phyloP scores from a whole-genome alignment of 2,329 filamentous ascomycete species.

The Huntiella bhutanensis region DNA sequence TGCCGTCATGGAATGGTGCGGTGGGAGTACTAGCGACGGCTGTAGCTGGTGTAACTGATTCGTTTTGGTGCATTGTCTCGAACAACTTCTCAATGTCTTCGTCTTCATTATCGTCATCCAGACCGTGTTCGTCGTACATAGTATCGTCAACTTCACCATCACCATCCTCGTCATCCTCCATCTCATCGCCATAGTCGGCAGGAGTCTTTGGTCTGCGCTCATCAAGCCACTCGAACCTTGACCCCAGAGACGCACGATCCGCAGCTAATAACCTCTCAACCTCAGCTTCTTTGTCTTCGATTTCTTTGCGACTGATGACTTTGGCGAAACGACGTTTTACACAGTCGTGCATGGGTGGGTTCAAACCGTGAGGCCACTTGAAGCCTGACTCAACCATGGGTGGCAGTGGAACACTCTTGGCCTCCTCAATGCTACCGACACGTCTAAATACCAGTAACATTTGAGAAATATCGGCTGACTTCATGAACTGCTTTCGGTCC shows the following conservation, averaged over 20 bases:
- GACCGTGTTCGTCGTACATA: constrained; percentile 30
- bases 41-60: constrained; percentile 26
- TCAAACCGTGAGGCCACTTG: constrained; percentile 70
- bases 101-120: constrained; percentile 34
- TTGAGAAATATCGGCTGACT: constrained; percentile 73
- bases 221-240: constrained; percentile 47
- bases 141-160: constrained; percentile 29
- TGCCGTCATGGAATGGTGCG: constrained; percentile 24
- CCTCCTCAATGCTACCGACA: constrained; percentile 48
- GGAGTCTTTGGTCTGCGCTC: constrained; percentile 20
- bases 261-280: constrained; percentile 55
- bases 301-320: constrained; percentile 62
- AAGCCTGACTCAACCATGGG: constrained; percentile 48
- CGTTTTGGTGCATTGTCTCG: constrained; percentile 31
- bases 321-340: constrained; percentile 69
- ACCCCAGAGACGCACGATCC: constrained; percentile 42
- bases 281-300: constrained; percentile 65
- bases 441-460: constrained; percentile 65
- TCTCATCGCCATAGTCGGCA: constrained; percentile 14
- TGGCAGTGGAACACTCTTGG: constrained; percentile 47
- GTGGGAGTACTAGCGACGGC: constrained; percentile 26
- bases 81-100: constrained; percentile 35
- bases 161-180: constrained; percentile 24
- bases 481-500: constrained; percentile 75
- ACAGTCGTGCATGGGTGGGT: constrained; percentile 73